Conservation (phyloP, 192 early-diverging fungal species). For the Podochytrium sp. region DNA sequence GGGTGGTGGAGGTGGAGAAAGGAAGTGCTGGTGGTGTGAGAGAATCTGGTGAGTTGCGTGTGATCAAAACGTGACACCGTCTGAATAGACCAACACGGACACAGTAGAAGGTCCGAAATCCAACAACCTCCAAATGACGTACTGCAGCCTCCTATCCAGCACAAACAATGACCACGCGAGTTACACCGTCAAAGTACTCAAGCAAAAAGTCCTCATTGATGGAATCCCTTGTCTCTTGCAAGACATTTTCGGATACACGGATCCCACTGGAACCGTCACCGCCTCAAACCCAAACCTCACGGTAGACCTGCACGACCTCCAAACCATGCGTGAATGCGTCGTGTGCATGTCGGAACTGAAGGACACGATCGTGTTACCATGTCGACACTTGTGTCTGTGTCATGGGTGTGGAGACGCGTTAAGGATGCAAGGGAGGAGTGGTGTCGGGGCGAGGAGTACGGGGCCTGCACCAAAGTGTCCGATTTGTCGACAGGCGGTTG, state of each 20-base stretch:
- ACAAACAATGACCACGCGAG: neutral
- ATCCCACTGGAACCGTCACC: constrained; percentile 31
- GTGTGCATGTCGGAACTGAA: constrained; percentile 77
- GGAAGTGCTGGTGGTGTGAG: too few species aligned
- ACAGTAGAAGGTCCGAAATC: too few species aligned
- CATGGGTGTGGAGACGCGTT: constrained; percentile 73
- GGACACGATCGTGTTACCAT: constrained; percentile 76
- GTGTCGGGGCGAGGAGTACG: neutral
- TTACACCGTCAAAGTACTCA: constrained; percentile 26
- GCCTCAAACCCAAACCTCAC: constrained; percentile 13
- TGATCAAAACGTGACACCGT: too few species aligned
- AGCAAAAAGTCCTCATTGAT: constrained; percentile 43
- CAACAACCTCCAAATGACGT: constrained; percentile 31
- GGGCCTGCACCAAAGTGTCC: constrained; percentile 45
- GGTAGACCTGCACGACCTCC: neutral
- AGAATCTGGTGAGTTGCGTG: too few species aligned
- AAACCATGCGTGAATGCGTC: constrained; percentile 68
- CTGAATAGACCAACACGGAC: too few species aligned
- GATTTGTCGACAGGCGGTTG: constrained; percentile 42
- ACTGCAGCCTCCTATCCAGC: constrained; percentile 11
- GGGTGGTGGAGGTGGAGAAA: neutral
- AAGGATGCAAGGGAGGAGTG: constrained; percentile 35
- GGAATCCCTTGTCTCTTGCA: constrained; percentile 49
- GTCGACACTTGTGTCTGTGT: constrained; percentile 83
- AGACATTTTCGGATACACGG: constrained; percentile 63